Evolutionary conservation across 805 yeast species (phyloP).

Genomic region (Saccharomyces paradoxus): DNA sequence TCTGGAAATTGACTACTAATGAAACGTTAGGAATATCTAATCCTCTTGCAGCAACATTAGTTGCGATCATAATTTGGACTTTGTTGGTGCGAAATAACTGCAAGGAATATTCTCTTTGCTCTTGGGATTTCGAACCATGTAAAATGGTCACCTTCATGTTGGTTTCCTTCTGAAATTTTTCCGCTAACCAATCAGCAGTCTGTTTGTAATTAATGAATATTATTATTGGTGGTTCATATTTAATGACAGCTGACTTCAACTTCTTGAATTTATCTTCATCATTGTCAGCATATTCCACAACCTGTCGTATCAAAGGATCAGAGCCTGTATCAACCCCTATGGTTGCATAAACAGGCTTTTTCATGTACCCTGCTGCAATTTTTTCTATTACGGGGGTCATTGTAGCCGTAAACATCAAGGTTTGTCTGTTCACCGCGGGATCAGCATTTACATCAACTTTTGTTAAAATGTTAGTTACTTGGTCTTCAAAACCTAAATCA

Average conservation of each 20-base stretch:
- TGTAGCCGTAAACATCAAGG: constrained; percentile 93
- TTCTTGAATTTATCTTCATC: constrained; percentile 40
- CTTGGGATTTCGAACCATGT: constrained; percentile 85
- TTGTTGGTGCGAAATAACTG: constrained; percentile 46
- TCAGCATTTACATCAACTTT: constrained; percentile 38
- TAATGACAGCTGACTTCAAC: constrained; percentile 9
- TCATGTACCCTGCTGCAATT: constrained; percentile 54
- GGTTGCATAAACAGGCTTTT: constrained; percentile 52
- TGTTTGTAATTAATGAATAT: constrained; percentile 74
- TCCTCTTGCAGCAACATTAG: constrained; percentile 95
- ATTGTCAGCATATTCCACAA: constrained; percentile 43
- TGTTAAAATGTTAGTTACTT: constrained; percentile 52
- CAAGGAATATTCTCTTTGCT: constrained; percentile 73
- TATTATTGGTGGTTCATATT: constrained; percentile 52
- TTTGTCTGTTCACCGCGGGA: constrained; percentile 34
- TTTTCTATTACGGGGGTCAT: constrained; percentile 68
- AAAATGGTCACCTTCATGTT: constrained; percentile 51
- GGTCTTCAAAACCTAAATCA: constrained; percentile 86
- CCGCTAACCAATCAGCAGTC: constrained; percentile 59
- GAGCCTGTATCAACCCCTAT: constrained; percentile 64
- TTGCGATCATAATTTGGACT: constrained; percentile 68
- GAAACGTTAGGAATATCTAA: constrained; percentile 84
- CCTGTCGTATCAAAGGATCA: constrained; percentile 51
- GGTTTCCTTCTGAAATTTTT: constrained; percentile 37
- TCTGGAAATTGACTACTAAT: constrained; percentile 77